phyloP scores from a whole-genome alignment of 2,329 filamentous ascomycete genomes.

The Byssochlamys sp. region DNA sequence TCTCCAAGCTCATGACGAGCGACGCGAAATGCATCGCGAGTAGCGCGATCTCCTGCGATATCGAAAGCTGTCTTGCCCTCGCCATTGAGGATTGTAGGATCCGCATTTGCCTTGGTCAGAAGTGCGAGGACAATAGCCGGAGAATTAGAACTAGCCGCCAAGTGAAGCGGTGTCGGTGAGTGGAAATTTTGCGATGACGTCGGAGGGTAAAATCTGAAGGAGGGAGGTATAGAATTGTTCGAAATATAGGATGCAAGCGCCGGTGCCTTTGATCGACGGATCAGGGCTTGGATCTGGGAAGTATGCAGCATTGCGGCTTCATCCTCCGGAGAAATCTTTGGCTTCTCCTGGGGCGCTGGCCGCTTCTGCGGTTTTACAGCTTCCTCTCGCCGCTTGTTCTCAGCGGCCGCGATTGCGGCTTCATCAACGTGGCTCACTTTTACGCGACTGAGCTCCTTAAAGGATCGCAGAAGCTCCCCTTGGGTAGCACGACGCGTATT shows the following conservation, averaged over 20 bases:
- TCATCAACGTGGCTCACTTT: slow-evolving; percentile 74
- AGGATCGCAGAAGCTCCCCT: slow-evolving; percentile 85
- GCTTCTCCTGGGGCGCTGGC: slow-evolving; percentile 30
- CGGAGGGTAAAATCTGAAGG: slow-evolving; percentile 66
- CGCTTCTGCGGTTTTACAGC: slow-evolving; percentile 22
- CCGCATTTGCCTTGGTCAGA: slow-evolving; percentile 61
- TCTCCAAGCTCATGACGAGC: slow-evolving; percentile 76
- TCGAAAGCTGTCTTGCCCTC: slow-evolving; percentile 84
- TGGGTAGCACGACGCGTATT: slow-evolving; percentile 85
- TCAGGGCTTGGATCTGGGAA: slow-evolving; percentile 74
- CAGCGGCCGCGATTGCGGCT: slow-evolving; percentile 45
- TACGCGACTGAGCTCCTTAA: slow-evolving; percentile 82
- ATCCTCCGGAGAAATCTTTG: slow-evolving; percentile 70
- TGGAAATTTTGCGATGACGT: slow-evolving; percentile 63
- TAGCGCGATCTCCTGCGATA: slow-evolving; percentile 72
- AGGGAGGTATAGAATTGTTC: slow-evolving; percentile 59
- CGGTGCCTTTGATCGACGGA: slow-evolving; percentile 81
- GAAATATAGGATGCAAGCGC: slow-evolving; percentile 75
- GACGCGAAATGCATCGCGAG: slow-evolving; percentile 82
- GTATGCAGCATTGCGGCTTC: slow-evolving; percentile 76
- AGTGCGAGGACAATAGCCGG: slow-evolving; percentile 68
- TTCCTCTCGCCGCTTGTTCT: slow-evolving; percentile 37
- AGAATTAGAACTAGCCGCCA: slow-evolving; percentile 73
- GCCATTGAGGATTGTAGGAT: slow-evolving; percentile 59
- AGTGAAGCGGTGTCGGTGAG: slow-evolving; percentile 71